Evolutionary conservation across 257 asterid species (phyloP).

Genomic region (Gardenia jasminoides): DNA sequence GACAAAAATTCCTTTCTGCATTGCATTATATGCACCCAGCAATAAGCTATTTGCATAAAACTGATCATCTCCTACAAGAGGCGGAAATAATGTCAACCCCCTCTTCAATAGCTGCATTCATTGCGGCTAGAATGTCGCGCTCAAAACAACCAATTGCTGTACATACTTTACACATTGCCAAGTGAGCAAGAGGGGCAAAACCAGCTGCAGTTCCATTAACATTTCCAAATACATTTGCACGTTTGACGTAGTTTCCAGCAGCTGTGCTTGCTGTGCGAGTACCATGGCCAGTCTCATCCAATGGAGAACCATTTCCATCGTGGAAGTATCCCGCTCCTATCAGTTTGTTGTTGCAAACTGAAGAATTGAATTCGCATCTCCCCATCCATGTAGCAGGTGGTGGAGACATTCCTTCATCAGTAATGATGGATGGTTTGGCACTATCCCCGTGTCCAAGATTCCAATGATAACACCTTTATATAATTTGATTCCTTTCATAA

Average conservation of each 20-base stretch:
- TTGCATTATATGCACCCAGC: not conserved
- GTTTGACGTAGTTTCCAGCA: not conserved
- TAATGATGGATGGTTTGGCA: constrained; percentile 3
- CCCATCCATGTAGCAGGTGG: constrained; percentile 11
- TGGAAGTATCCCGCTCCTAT: constrained; percentile 9
- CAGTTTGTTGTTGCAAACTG: constrained; percentile 1
- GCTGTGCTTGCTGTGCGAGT: constrained; percentile 7
- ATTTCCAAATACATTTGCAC: constrained; percentile 1
- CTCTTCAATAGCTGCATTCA: not conserved
- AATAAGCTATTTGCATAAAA: not conserved
- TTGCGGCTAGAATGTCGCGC: not conserved
- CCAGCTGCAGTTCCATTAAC: constrained; percentile 11
- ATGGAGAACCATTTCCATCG: not conserved
- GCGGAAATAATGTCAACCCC: constrained; percentile 7
- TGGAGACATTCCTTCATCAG: not conserved
- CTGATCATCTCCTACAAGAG: not conserved
- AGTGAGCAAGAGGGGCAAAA: constrained; percentile 7
- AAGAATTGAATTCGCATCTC: not conserved
- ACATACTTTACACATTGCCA: constrained; percentile 5
- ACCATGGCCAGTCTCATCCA: not conserved
- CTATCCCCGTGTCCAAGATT: constrained; percentile 5
- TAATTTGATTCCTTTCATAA: constrained; percentile 11
- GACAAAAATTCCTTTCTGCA: not conserved
- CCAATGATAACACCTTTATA: constrained; percentile 8
- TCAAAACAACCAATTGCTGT: not conserved